Evolutionary conservation across 495 filamentous ascomycete genomes (phyloP).

Genomic region (Penicillium manginii): DNA sequence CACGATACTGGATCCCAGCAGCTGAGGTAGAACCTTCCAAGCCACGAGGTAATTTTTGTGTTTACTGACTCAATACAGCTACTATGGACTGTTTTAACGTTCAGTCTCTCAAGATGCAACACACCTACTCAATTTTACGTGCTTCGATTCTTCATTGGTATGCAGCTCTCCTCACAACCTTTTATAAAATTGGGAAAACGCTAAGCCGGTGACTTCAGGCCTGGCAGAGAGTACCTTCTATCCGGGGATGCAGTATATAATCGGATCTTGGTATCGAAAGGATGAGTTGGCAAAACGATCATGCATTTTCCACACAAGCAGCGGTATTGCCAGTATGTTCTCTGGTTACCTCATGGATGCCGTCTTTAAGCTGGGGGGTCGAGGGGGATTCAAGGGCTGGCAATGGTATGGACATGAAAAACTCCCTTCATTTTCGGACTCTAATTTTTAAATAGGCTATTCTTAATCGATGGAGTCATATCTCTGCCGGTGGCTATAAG

Average conservation of each 20-base stretch:
- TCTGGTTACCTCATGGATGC: conserved; percentile 62
- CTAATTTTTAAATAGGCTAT: conserved; percentile 31
- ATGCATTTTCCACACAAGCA: conserved; percentile 64
- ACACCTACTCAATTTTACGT: conserved; percentile 56
- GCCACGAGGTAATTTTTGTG: neutral
- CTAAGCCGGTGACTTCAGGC: conserved; percentile 31
- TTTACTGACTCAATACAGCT: conserved; percentile 35
- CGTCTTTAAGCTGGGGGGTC: conserved; percentile 54
- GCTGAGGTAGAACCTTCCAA: conserved; percentile 31
- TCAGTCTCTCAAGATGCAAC: conserved; percentile 50
- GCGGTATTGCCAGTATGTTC: conserved; percentile 59
- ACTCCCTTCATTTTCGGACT: neutral
- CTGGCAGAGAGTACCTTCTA: conserved; percentile 52
- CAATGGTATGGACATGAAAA: conserved; percentile 33
- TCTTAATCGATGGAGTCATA: conserved; percentile 50
- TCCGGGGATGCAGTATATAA: conserved; percentile 51
- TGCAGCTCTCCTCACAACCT: conserved; percentile 21
- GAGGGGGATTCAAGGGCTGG: conserved; percentile 53
- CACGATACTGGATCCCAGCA: conserved; percentile 62
- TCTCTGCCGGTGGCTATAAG: conserved; percentile 52
- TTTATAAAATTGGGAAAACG: conserved; percentile 37
- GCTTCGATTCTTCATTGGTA: conserved; percentile 61
- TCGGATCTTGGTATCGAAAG: conserved; percentile 56
- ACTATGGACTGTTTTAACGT: conserved; percentile 57
- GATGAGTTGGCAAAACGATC: conserved; percentile 60